Conservation (phyloP, 371 early-diverging fungal genomes). For the Amoeboaphelidium occidentale region DNA sequence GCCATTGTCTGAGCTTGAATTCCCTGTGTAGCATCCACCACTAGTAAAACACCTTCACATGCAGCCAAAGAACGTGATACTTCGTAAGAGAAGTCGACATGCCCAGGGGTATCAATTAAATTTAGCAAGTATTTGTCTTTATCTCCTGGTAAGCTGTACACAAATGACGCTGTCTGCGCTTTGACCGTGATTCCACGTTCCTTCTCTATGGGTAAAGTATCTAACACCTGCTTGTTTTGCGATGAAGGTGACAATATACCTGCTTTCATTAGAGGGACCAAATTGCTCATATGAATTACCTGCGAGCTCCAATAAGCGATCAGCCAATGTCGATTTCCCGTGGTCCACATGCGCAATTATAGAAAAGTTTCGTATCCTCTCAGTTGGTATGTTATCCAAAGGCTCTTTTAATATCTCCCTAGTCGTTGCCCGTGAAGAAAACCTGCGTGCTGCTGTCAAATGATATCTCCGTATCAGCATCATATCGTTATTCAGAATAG, state of each 20-base stretch:
- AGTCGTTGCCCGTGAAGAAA: too few species aligned
- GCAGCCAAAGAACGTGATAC: constrained; percentile 73
- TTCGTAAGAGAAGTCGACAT: constrained; percentile 65
- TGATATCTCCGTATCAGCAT: too few species aligned
- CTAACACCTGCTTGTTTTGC: constrained; percentile 68
- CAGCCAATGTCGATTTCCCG: constrained; percentile 84
- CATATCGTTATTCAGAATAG: too few species aligned
- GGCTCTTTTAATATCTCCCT: too few species aligned
- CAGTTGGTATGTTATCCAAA: constrained; percentile 32
- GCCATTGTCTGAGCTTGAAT: constrained; percentile 89
- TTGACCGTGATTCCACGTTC: constrained; percentile 93
- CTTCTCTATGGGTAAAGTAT: constrained; percentile 79
- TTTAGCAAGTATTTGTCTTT: constrained; percentile 49
- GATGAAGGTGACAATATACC: constrained; percentile 4
- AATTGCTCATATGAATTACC: constrained; percentile 7
- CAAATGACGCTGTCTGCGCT: constrained; percentile 39
- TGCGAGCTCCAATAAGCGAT: constrained; percentile 54
- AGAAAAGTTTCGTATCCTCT: constrained; percentile 76
- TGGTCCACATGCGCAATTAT: constrained; percentile 93
- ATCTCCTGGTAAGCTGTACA: constrained; percentile 12
- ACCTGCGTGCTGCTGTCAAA: too few species aligned
- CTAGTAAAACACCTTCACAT: constrained; percentile 66
- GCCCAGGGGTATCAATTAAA: constrained; percentile 69
- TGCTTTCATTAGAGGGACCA: neutral
- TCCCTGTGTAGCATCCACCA: constrained; percentile 74